phyloP scores from a whole-genome alignment of 225 moss, liverwort and hornwort genomes.

The Antitrichia curtipendula region DNA sequence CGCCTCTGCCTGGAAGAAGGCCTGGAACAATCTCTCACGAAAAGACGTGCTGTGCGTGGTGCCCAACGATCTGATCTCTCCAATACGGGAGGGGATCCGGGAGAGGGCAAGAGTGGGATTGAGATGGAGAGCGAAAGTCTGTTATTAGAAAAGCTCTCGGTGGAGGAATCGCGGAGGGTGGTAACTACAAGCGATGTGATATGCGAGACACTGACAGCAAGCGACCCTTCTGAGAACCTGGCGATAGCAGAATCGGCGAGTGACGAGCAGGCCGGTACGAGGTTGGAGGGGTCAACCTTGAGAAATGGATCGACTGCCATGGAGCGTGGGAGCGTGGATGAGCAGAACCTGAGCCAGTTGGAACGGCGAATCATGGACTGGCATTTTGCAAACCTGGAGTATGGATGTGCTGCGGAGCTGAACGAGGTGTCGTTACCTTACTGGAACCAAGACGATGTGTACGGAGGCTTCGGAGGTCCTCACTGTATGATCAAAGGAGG shows the following conservation, averaged over 20 bases:
- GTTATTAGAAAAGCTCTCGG: conserved; percentile 6
- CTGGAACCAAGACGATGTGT: conserved; percentile 67
- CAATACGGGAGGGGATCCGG: background rate
- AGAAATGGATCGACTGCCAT: background rate
- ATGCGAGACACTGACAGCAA: conserved; percentile 22
- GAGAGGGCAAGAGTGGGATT: background rate
- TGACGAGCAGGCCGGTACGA: background rate
- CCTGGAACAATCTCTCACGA: conserved; percentile 35
- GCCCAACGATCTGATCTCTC: background rate
- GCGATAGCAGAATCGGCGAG: conserved; percentile 27
- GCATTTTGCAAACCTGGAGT: conserved; percentile 62
- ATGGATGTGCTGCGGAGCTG: conserved; percentile 51
- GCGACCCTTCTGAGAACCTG: conserved; percentile 15
- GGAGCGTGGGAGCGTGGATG: background rate
- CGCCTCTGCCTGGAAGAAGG: conserved; percentile 55
- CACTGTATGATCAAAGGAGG: conserved; percentile 66
- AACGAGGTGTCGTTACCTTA: conserved; percentile 52
- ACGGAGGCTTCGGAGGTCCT: conserved; percentile 54
- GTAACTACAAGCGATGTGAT: conserved; percentile 34
- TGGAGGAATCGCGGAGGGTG: conserved; percentile 1
- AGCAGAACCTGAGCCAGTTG: conserved; percentile 27
- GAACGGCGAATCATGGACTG: conserved; percentile 63
- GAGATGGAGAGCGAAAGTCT: background rate
- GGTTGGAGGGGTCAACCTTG: conserved; percentile 2
- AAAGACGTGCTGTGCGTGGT: conserved; percentile 22